Evolutionary conservation across 1,284 basidiomycete genomes (phyloP).

Genomic region (Chiua sp.): DNA sequence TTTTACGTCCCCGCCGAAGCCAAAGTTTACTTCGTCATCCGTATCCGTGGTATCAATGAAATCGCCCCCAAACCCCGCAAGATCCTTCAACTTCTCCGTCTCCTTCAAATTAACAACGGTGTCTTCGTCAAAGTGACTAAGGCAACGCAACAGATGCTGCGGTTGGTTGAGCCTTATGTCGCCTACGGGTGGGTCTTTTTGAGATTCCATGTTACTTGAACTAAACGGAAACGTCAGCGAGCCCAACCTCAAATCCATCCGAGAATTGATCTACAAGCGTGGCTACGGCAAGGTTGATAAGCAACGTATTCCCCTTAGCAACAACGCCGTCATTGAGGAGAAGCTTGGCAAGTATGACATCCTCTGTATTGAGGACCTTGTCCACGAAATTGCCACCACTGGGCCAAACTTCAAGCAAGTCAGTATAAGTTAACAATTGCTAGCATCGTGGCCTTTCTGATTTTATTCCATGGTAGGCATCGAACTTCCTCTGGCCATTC

Average conservation of each 20-base stretch:
- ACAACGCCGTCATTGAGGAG: conserved; percentile 95
- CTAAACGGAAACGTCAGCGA: conserved; percentile 56
- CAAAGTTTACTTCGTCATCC: conserved; percentile 98
- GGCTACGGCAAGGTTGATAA: conserved; percentile 99
- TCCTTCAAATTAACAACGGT: conserved; percentile 99
- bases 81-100: conserved; percentile 97
- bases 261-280: conserved; percentile 99
- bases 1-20: conserved; percentile 98
- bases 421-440: conserved; percentile 24
- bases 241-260: conserved; percentile 96
- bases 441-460: background rate
- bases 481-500: conserved; percentile 99
- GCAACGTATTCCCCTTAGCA: conserved; percentile 95
- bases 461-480: conserved; percentile 54
- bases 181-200: conserved; percentile 83
- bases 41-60: conserved; percentile 99
- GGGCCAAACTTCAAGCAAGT: conserved; percentile 99
- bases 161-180: conserved; percentile 96
- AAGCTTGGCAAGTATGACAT: conserved; percentile 95
- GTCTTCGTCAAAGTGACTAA: conserved; percentile 98
- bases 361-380: conserved; percentile 97
- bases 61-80: conserved; percentile 99
- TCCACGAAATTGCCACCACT: conserved; percentile 95
- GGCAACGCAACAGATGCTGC: conserved; percentile 98
- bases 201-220: background rate